These are phyloP conservation scores for Neoboletus brunneissimus DNA, from an alignment of 768 basidiomycete species.

Conservation along the genomic window DNA sequence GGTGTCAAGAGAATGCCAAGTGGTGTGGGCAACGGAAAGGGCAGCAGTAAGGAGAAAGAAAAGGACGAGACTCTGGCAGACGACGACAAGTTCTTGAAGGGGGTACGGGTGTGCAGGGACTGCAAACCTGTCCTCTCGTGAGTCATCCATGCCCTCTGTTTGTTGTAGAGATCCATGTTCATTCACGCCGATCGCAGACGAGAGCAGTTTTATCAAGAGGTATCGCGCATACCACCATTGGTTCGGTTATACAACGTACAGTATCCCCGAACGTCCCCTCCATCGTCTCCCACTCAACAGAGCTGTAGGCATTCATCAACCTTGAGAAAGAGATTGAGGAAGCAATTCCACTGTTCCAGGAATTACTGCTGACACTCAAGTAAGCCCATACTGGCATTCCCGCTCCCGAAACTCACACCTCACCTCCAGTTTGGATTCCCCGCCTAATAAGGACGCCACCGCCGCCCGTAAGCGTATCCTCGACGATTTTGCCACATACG, in stretches of 20 bases:
- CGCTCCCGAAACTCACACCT: conserved; percentile 11
- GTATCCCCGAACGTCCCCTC: neutral
- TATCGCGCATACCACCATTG: conserved; percentile 55
- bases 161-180: neutral
- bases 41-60: conserved; percentile 33
- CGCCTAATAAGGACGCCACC: conserved; percentile 65
- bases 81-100: conserved; percentile 83
- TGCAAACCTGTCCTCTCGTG: conserved; percentile 81
- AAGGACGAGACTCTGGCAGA: conserved; percentile 45
- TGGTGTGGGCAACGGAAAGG: neutral
- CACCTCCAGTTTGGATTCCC: conserved; percentile 38
- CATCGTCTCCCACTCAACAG: neutral
- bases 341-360: conserved; percentile 83
- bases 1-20: conserved; percentile 58
- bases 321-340: conserved; percentile 92
- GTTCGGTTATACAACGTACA: conserved; percentile 68
- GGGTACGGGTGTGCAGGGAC: conserved; percentile 81
- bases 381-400: conserved; percentile 24
- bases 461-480: conserved; percentile 76
- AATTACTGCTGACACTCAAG: conserved; percentile 72
- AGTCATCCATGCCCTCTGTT: conserved; percentile 34
- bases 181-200: conserved; percentile 44
- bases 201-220: conserved; percentile 75
- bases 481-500: conserved; percentile 85
- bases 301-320: conserved; percentile 55